These are phyloP conservation scores for Galium porrigens DNA, from an alignment of 305 asterid species.

Conservation along the genomic window DNA sequence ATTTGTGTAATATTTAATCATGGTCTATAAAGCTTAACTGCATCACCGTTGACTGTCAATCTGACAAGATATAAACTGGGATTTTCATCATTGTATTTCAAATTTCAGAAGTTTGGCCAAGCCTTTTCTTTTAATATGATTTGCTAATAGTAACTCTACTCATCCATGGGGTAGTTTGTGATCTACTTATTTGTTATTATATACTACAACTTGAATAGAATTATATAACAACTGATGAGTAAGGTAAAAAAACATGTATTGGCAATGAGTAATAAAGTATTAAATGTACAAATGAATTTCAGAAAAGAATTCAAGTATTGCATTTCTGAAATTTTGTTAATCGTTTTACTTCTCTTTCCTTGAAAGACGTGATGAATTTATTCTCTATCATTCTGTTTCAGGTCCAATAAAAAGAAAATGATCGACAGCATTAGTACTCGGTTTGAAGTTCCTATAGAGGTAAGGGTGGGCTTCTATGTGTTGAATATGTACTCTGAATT, in stretches of 20 bases:
- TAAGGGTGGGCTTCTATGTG: conserved; percentile 20
- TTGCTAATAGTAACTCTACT: neutral
- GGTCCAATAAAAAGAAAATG: conserved; percentile 55
- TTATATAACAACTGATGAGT: neutral
- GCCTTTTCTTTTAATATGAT: neutral
- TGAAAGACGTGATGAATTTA: neutral
- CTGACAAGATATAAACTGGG: neutral
- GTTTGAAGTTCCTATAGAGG: conserved; percentile 61
- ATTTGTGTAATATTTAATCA: too few species aligned
- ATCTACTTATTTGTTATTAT: neutral
- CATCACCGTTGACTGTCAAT: neutral
- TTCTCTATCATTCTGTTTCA: conserved; percentile 20
- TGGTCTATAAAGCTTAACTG: neutral
- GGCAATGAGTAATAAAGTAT: neutral
- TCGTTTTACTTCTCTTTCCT: neutral
- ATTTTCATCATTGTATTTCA: neutral
- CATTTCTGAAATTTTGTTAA: neutral
- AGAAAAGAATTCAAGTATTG: neutral
- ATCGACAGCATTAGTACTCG: conserved; percentile 47
- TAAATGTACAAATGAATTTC: neutral
- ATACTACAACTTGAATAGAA: neutral
- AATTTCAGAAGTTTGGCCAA: neutral
- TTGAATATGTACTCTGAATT: neutral
- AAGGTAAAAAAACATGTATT: neutral
- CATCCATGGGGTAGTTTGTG: neutral